Base-by-base conservation (phyloP, 2,329 filamentous ascomycete species). In the Stachybotrys elegans region DNA sequence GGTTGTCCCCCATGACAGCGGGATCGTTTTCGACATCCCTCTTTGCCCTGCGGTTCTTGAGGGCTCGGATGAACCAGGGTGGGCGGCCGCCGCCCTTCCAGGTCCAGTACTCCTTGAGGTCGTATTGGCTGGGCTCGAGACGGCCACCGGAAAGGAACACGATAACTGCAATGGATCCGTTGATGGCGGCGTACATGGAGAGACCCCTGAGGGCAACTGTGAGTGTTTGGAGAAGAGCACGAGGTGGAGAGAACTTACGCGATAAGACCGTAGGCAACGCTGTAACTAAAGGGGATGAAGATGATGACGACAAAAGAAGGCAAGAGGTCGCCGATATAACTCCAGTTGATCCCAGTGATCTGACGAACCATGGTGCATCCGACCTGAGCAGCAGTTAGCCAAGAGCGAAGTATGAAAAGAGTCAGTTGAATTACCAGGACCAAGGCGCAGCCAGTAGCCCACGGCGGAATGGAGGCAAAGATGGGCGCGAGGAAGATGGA, bases 361-460 rank as follows among this genome's bases (percentile, higher is more conserved):
- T 87, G 83, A 8, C 83, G 81, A 51, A 86, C 84, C 86, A 90
- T 90, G 65, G 89, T 75, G 52, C 83, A 86, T 4, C 86, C 86
- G 21, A 89, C 83, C 76, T 80, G 40, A 2, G 16, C 13, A 23
- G 19, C 40, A 52, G 39, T n/a, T 23, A 35, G 32, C 2, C n/a
- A 34, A 14, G 6, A 22, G 3, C n/a, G 9, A 29, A 29, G 25
- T 35, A 13, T n/a, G 14, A 17, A 35, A 16, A 35, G 31, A n/a
- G 8, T 16, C 7, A 17, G n/a, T 17, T 9, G n/a, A 57, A 70
- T 58, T 62, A 79, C 80, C 51, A 90, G 70, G 51, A 90, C 72
- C 11, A 90, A 70, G 0, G 85, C 87, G 48, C 82, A 82, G 6
- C 86, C 86, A 1, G 86, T 89, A 2, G 86, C 86, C 84, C 84